A percentile compares a stretch with the other conserved stretches of the same genome.
phyloP scores from a whole-genome alignment of 768 basidiomycete species.

The Mycena belliarum region DNA sequence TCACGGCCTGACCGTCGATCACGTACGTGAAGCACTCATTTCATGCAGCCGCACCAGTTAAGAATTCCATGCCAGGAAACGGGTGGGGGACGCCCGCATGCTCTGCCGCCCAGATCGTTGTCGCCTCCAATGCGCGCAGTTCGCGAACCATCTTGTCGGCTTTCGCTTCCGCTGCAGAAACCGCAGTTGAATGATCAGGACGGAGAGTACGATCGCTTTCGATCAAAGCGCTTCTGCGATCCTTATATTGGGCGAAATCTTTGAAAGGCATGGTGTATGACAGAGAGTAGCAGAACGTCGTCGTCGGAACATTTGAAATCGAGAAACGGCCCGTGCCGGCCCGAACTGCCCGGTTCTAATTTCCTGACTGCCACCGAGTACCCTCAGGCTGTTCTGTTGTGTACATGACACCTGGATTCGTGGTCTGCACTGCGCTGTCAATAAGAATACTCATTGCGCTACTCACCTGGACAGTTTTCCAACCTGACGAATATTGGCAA shows the following conservation, averaged over 20 bases:
- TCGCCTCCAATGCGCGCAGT: slow-evolving; percentile 56
- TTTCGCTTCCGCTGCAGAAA: slow-evolving; percentile 42
- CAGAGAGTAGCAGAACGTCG: background rate
- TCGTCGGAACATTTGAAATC: too few relatives aligned
- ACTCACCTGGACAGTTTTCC: slow-evolving; percentile 83
- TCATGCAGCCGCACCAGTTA: slow-evolving; percentile 54
- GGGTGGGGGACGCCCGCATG: slow-evolving; percentile 52
- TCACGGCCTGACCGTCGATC: slow-evolving; percentile 40
- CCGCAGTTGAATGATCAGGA: slow-evolving; percentile 40
- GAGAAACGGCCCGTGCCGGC: too few relatives aligned
- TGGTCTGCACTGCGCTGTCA: slow-evolving; percentile 36
- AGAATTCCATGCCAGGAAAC: slow-evolving; percentile 79
- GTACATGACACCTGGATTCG: background rate
- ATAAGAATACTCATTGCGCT: slow-evolving; percentile 66
- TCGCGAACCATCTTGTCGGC: slow-evolving; percentile 60
- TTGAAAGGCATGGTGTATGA: background rate
- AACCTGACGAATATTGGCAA: slow-evolving; percentile 97
- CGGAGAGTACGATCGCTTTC: slow-evolving; percentile 50
- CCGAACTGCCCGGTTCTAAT: too few relatives aligned
- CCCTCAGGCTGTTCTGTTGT: too few relatives aligned
- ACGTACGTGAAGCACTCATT: background rate
- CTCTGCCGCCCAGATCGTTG: slow-evolving; percentile 59
- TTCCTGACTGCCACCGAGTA: too few relatives aligned
- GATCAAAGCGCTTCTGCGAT: slow-evolving; percentile 38
- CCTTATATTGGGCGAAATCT: slow-evolving; percentile 31